Base-by-base conservation (phyloP, 768 basidiomycete genomes). In the Mycena rebaudengoi region DNA sequence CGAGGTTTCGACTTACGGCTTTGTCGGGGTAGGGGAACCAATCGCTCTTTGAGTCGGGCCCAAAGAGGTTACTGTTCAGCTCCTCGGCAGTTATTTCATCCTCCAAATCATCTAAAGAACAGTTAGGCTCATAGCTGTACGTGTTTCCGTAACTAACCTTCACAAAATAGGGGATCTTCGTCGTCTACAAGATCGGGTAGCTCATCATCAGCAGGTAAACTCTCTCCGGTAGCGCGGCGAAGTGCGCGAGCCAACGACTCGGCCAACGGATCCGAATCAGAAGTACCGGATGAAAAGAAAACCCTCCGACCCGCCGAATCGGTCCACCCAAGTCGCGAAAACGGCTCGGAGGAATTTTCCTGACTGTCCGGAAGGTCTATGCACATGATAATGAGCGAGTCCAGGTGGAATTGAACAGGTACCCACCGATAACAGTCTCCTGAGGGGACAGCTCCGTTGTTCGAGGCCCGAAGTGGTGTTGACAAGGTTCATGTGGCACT, bases 21-120 rank as follows among this genome's bases (percentile, higher is more conserved):
- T 60, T 63, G 28, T 63, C 53, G 8, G 63, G 57, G 21, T 64
- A 64, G 2, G 62, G 62, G 25, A 51, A 64, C 55, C 56, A 64
- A 32, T 64, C 62, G 23, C 39, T 46, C 25, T 64, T 51, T 4
- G 63, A 25, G 7, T 45, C 21, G 5, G 55, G 41, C 0, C 63
- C 57, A 32, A 63, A 63, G 2, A 63, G 39, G 16, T 32, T 28
- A 1, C 33, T 23, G 35, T 50, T 48, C 3, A 63, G 18, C n/a
- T 63, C 54, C 44, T 57, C 44, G 5, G 53, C 54, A 1, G 53
- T 57, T 5, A 56, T 35, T 14, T 45, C 54, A n/a, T 41, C 16
- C 3, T 56, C 43, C 23, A 33, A 20, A 16, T 4, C 43, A 26
- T 10, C 16, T n/a, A n/a, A n/a, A n/a, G n/a, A n/a, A n/a, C n/a